phyloP scores from a whole-genome alignment of 148 eudicot species.

The Polygonum maritimum region DNA sequence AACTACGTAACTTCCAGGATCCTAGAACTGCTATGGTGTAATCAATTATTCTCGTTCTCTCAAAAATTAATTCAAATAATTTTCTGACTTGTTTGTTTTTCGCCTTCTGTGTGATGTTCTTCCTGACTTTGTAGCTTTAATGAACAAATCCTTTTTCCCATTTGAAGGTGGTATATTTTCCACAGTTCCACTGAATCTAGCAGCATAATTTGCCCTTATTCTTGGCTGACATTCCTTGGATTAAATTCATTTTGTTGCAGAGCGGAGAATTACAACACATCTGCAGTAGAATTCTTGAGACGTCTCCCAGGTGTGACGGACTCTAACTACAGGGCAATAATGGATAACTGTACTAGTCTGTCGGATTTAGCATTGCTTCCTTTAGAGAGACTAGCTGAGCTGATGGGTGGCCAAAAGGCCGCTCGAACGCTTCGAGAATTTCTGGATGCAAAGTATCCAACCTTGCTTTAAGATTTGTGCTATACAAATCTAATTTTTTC shows the following conservation, averaged over 20 bases:
- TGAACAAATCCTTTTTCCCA: no score
- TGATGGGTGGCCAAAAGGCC: conserved; percentile 94
- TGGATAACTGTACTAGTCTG: conserved; percentile 76
- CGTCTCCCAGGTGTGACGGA: conserved; percentile 94
- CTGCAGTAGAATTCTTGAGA: conserved; percentile 90
- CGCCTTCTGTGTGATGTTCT: not conserved
- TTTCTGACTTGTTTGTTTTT: not conserved
- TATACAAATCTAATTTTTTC: not conserved
- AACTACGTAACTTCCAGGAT: not conserved
- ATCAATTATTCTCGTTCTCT: not conserved
- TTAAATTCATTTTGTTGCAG: conserved; percentile 23
- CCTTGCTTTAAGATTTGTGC: conserved; percentile 34
- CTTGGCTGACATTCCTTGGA: not conserved
- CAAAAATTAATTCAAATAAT: not conserved
- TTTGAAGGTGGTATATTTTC: no score
- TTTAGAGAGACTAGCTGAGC: conserved; percentile 60
- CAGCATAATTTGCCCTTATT: not conserved
- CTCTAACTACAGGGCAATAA: conserved; percentile 81
- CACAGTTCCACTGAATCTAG: no score
- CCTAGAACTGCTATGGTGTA: not conserved
- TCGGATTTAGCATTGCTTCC: conserved; percentile 83
- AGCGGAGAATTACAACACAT: conserved; percentile 95
- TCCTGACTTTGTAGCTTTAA: not conserved
- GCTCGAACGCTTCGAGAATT: conserved; percentile 85
- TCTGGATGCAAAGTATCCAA: conserved; percentile 98